Percentiles rank a stretch among this genome's conserved stretches.
Conservation (phyloP, 2,329 filamentous ascomycete genomes). For the Pyricularia pennisetigena region DNA sequence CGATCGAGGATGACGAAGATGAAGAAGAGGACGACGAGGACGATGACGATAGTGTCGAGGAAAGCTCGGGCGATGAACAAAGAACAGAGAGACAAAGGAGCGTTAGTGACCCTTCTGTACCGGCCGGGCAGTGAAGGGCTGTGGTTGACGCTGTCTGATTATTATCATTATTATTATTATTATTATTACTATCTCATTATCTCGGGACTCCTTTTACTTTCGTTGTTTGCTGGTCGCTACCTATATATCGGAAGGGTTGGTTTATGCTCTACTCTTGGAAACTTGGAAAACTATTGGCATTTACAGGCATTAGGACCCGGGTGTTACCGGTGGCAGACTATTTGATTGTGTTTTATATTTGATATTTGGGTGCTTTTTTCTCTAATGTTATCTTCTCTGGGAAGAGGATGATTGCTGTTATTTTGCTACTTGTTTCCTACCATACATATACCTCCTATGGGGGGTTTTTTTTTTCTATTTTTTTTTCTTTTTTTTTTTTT, state of each 20-base stretch:
- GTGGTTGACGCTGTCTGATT: not conserved
- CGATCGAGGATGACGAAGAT: slow-evolving; percentile 12
- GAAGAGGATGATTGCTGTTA: too few relatives aligned
- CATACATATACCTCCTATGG: not conserved
- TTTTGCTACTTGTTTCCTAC: not conserved
- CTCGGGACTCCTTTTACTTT: not conserved
- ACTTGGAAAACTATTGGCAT: not conserved
- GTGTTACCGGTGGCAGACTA: not conserved
- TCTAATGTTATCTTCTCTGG: not conserved
- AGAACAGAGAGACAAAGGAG: slow-evolving; percentile 49
- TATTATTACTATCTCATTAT: too few relatives aligned
- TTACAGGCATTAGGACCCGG: not conserved
- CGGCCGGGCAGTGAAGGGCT: not conserved
- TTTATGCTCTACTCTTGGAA: not conserved
- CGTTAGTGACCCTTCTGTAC: slow-evolving; percentile 26
- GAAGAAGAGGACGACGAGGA: slow-evolving; percentile 45
- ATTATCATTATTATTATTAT: too few relatives aligned
- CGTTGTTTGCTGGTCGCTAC: not conserved
- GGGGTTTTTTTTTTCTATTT: too few relatives aligned
- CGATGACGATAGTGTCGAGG: slow-evolving; percentile 27
- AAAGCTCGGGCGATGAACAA: slow-evolving; percentile 39
- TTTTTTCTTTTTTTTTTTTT: not conserved
- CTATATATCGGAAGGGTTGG: not conserved
- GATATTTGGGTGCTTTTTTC: not conserved
- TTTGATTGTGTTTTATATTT: not conserved